Percentiles rank a stretch among this genome's conserved stretches.
phyloP scores from a whole-genome alignment of 768 basidiomycete genomes.

The Rhodosporidiobolus odoratus region DNA sequence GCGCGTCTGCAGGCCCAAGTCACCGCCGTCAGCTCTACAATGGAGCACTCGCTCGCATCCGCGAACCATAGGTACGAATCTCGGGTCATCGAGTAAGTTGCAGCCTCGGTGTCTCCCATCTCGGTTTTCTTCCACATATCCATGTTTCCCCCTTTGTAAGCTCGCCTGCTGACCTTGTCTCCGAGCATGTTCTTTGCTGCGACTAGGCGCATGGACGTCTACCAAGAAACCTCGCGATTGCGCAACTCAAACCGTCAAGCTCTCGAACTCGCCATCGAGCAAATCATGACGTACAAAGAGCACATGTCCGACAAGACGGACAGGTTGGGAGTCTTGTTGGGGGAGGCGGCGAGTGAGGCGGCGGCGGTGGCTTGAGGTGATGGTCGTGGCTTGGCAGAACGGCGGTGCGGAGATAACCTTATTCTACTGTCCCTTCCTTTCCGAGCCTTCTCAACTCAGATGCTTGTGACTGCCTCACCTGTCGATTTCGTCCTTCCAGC shows the following conservation, averaged over 20 bases:
- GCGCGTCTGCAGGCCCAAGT: slow-evolving; percentile 34
- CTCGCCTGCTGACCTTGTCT: neutral
- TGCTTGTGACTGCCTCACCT: no score
- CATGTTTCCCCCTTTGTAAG: neutral
- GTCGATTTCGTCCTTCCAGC: no score
- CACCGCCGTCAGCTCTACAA: slow-evolving; percentile 25
- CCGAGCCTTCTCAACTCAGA: no score
- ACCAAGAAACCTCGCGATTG: slow-evolving; percentile 28
- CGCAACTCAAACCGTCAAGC: slow-evolving; percentile 35
- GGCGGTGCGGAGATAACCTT: neutral
- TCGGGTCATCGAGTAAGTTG: slow-evolving; percentile 36
- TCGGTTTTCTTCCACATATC: neutral
- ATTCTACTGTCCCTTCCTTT: neutral
- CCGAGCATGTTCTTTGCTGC: neutral
- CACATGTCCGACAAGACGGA: slow-evolving; percentile 22
- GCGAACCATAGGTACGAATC: slow-evolving; percentile 39
- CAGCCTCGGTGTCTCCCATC: neutral
- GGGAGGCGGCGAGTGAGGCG: slow-evolving; percentile 10
- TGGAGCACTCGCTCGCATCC: slow-evolving; percentile 27
- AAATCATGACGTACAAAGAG: slow-evolving; percentile 37
- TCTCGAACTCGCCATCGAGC: slow-evolving; percentile 32
- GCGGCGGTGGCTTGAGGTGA: neutral
- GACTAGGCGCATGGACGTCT: slow-evolving; percentile 12
- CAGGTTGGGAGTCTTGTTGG: neutral
- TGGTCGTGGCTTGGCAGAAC: neutral